Conservation (phyloP, 2,329 filamentous ascomycete genomes). For the Zymoseptoria passerinii region DNA sequence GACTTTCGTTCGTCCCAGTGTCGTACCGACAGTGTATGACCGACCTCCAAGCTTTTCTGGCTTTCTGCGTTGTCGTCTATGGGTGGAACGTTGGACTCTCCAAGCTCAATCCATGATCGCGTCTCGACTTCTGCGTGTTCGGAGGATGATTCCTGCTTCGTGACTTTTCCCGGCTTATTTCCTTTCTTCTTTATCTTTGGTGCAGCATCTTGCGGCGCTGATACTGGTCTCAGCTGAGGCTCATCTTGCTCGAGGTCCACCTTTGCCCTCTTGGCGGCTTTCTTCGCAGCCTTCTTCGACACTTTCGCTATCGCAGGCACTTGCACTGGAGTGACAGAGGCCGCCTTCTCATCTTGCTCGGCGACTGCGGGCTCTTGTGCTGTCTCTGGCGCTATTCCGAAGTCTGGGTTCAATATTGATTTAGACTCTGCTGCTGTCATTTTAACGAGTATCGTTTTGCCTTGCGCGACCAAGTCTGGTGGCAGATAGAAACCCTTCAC, state of each 20-base stretch:
- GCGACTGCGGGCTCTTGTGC: background rate
- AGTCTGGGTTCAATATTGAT: background rate
- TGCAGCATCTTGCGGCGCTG: background rate
- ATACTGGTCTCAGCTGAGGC: background rate
- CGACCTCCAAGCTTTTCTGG: background rate
- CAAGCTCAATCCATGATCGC: background rate
- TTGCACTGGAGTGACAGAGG: background rate
- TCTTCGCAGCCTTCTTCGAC: background rate
- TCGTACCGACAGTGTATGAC: background rate
- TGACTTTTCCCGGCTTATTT: constrained; percentile 1
- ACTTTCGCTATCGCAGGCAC: background rate
- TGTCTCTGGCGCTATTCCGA: background rate
- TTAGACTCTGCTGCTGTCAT: background rate
- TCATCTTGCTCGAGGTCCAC: background rate
- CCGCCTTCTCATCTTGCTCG: background rate
- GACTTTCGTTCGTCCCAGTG: background rate
- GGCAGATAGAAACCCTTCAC: constrained; percentile 1
- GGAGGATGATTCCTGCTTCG: background rate
- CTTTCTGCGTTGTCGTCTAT: background rate
- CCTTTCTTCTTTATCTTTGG: background rate
- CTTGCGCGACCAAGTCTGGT: background rate
- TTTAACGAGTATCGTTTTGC: background rate
- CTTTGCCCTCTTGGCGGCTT: background rate
- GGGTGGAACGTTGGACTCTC: background rate
- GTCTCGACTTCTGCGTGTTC: background rate